Evolutionary conservation across 441 rosid species (phyloP), one percentile per base, ranked within the genome.

Genomic region (Arabidopsis lyrata): DNA sequence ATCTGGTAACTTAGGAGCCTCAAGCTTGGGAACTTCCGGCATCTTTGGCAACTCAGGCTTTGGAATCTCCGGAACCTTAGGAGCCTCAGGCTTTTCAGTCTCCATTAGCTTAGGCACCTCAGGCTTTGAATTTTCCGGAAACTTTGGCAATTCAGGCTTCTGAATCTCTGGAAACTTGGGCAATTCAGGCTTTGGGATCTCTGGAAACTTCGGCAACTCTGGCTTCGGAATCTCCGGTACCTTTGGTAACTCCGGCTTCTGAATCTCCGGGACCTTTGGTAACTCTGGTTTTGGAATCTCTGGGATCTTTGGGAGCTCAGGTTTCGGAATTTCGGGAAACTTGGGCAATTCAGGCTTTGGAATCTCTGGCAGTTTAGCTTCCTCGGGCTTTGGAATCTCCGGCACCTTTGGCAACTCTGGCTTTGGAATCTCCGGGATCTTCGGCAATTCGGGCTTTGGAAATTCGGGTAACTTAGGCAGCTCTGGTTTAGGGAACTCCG

Each of bases 401-500:
- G 81, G 81, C 6, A 76, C 0, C 5, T 76, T 49, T 0, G 81
- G 76, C 1, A 68, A 4, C 7, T 74, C 74, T 6, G 69, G 81
- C 3, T 80, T 65, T 0, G 63, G 74, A 45, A 75, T 48, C 9
- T 80, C 53, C 24, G 78, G 83, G 0, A 63, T 13, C 29, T 61
- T 78, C 1, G 80, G 82, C 6, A 73, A 8, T 13, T 74, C 77
- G 0, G 83, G 84, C 20, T 70, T 79, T 15, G 81, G 80, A 2
- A 80, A 8, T 4, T 75, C 77, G 0, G 85, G 87, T 5, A 79
- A 0, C 41, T 59, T 49, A 0, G 86, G 83, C 11, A 82, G 2
- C 29, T 74, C 80, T 0, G 55, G 80, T 45, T 83, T 77, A 3
- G 84, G 80, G 0, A 81, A 12, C 12, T 77, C 77, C 12, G 83